Evolutionary conservation across 148 eudicot genomes (phyloP), one percentile per base, ranked within the genome.

Genomic region (Polygonum maritimum): DNA sequence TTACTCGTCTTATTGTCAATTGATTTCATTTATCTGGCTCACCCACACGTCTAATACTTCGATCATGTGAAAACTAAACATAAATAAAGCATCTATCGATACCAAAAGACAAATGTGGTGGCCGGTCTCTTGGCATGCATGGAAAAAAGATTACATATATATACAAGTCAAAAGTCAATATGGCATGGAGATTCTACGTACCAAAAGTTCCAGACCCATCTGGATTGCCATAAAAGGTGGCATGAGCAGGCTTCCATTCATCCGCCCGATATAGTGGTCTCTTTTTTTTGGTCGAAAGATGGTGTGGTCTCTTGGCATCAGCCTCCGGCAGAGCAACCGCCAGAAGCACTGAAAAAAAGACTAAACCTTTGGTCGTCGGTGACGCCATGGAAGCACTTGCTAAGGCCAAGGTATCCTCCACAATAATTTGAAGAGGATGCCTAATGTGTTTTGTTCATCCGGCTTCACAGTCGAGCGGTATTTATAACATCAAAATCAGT

Each of bases 191-290:
- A 15, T 22, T 0, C 33, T 22, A 69, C 72, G 69, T 84, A 92
- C 97, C 89, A 75, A 41, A 81, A 57, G 97, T 89, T 54, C 82
- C 93, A 0, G 91, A 85, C 78, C 88, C 97, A 83, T 90, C 96
- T 22, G 84, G 14, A 21, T 84, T 88, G 12, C 97, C 97, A 81
- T 92, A 92, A 65, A 87, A 92, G 44, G 97, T 92, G 40, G 96
- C 94, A 63, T 85, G 91, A 72, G 88, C 95, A n/a, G 69, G 57
- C 78, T 75, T 87, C 97, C 97, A 92, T 0, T 87, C 85, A 35
- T 90, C 90, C 7, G 88, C 77, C 76, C 22, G 12, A 75, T 82
- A 90, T 11, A 7, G 38, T 4, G 83, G 89, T 67, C 78, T 83
- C 69, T 79, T 81, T 26, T 26, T 26, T 26, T 26, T 26, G 31